These are phyloP conservation scores for Guillardia theta DNA, from an alignment of 78 protist genomes.

Conservation along the genomic window DNA sequence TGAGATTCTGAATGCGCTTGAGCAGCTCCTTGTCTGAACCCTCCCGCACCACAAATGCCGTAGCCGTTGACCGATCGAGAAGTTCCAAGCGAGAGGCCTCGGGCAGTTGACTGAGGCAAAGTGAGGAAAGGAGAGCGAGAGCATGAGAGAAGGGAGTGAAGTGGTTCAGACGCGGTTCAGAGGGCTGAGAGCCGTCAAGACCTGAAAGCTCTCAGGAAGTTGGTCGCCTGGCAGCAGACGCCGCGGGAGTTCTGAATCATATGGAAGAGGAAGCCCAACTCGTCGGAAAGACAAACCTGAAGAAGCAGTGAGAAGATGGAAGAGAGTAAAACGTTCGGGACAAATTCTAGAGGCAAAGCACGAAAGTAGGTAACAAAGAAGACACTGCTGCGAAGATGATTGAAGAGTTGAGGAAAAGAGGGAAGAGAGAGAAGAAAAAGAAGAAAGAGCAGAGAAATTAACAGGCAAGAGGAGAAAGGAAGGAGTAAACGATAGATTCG, in stretches of 20 bases:
- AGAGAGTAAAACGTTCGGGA: too few relatives aligned
- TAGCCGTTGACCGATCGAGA: background rate
- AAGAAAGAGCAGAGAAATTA: background rate
- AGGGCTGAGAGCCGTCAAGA: background rate
- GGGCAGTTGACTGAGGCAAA: background rate
- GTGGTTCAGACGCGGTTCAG: too few relatives aligned
- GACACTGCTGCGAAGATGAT: too few relatives aligned
- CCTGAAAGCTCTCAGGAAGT: background rate
- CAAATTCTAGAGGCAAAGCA: too few relatives aligned
- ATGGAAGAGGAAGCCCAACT: constrained; percentile 6
- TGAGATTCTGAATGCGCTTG: background rate
- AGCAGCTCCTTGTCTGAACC: background rate
- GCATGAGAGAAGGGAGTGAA: background rate
- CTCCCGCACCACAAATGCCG: background rate
- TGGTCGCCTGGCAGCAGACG: constrained; percentile 2
- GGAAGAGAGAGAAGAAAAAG: background rate
- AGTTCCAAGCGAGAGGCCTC: background rate
- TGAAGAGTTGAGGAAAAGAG: background rate
- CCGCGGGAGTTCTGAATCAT: background rate
- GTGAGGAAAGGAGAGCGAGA: background rate
- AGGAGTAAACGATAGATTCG: background rate
- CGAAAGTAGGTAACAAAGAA: too few relatives aligned
- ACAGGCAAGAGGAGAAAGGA: background rate
- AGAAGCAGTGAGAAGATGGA: too few relatives aligned
- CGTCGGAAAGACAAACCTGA: background rate